Evolutionary conservation across 352 stramenopile genomes (phyloP), one percentile per base, ranked within the genome.

Genomic region (Phytophthora vignae): DNA sequence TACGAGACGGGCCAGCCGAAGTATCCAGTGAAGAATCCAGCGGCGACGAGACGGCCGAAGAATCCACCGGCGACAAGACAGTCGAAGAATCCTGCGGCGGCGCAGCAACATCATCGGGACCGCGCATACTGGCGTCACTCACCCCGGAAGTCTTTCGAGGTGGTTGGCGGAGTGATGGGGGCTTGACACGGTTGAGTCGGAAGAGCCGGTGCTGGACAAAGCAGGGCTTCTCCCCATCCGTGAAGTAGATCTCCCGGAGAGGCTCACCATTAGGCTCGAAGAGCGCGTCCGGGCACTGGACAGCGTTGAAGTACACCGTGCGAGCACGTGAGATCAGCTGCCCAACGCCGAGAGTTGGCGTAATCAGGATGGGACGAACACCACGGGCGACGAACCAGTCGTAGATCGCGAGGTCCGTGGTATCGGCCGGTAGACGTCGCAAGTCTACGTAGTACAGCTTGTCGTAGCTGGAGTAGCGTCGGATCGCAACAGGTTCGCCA

Each of bases 371-470:
- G 8, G 54, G 54, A 11, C 54, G 31, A 14, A 33, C 15, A 9
- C 11, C 31, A n/a, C 54, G 54, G 0, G 14, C 33, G 4, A 60
- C 31, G 15, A 60, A 60, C 54, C 54, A 60, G 15, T 60, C 54
- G 54, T 60, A 60, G 10, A 60, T 60, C 22, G 9, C 15, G 2
- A 7, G 27, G n/a, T 60, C 54, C 11, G 33, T 17, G 11, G 46
- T 33, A 8, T 60, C 54, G 10, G 15, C 21, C 4, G 54, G 54
- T 21, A 60, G 54, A 9, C 54, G 54, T 15, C 17, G 2, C 54
- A 60, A 19, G 21, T 60, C 31, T 2, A 60, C 54, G 31, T 31
- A 60, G 31, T 60, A 60, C 15, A 60, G 54, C 33, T 60, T 60
- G 54, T 60, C 54, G 31, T 60, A 60, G 15, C 15, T 44, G 29